Conservation (phyloP, 257 asterid species). For the Orobanche coerulescens region DNA sequence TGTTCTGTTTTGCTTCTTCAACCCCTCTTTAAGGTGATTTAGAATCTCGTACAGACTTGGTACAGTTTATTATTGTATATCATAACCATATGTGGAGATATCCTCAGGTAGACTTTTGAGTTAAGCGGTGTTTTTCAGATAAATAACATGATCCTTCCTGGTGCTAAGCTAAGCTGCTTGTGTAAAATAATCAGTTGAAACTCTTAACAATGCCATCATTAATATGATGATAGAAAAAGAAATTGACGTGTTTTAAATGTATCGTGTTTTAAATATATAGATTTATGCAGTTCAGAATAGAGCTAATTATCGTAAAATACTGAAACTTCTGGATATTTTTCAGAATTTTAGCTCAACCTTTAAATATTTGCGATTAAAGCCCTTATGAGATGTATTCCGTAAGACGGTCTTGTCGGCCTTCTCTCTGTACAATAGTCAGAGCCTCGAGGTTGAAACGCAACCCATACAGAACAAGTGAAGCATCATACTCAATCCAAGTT, state of each 20-base stretch:
- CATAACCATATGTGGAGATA: conserved; percentile 7
- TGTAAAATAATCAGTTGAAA: conserved; percentile 15
- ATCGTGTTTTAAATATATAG: too few species aligned
- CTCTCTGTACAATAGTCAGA: too few species aligned
- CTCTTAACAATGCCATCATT: background rate
- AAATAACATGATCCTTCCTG: conserved; percentile 4
- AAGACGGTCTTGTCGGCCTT: too few species aligned
- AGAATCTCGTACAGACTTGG: conserved; percentile 8
- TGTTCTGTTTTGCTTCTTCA: background rate
- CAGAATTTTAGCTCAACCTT: too few species aligned
- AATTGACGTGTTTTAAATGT: background rate
- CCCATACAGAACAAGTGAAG: background rate
- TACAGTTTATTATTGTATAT: background rate
- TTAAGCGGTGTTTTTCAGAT: background rate
- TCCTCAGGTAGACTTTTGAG: background rate
- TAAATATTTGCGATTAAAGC: too few species aligned
- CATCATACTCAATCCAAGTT: conserved; percentile 18
- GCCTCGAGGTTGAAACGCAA: conserved; percentile 6
- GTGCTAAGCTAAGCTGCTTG: background rate
- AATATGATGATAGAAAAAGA: background rate
- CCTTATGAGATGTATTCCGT: too few species aligned
- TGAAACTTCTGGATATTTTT: too few species aligned
- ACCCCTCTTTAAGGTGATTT: background rate
- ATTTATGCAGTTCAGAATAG: too few species aligned
- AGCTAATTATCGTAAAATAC: too few species aligned